phyloP scores from a whole-genome alignment of 1,284 basidiomycete genomes.

The Pseudozyma sp. region DNA sequence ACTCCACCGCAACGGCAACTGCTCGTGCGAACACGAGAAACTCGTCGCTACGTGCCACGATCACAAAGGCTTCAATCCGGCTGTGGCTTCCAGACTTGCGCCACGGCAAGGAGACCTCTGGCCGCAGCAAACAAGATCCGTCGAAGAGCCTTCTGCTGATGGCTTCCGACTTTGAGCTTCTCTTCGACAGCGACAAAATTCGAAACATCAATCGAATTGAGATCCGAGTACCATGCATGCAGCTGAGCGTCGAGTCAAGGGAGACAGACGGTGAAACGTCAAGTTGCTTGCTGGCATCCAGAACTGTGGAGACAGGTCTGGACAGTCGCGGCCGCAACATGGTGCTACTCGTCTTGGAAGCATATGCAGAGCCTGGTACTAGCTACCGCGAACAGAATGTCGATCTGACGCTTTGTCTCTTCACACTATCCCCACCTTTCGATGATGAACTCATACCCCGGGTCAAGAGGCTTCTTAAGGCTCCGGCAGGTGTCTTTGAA shows the following conservation, averaged over 20 bases:
- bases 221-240: conserved; percentile 30
- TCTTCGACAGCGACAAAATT: conserved; percentile 41
- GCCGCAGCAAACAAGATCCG: background rate
- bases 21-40: conserved; percentile 19
- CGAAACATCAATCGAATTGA: conserved; percentile 34
- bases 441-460: conserved; percentile 78
- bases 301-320: conserved; percentile 37
- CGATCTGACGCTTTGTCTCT: conserved; percentile 76
- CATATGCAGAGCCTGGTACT: conserved; percentile 76
- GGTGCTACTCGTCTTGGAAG: conserved; percentile 78
- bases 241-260: conserved; percentile 23
- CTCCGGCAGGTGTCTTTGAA: conserved; percentile 92
- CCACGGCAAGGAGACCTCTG: background rate
- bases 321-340: conserved; percentile 64
- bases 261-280: conserved; percentile 9
- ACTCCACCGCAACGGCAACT: conserved; percentile 41
- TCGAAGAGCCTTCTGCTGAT: conserved; percentile 32
- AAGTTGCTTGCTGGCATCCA: conserved; percentile 22
- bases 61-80: conserved; percentile 36
- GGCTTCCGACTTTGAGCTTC: conserved; percentile 27
- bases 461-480: conserved; percentile 78
- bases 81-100: conserved; percentile 25
- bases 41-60: conserved; percentile 29
- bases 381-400: conserved; percentile 81
- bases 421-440: conserved; percentile 77